Evolutionary conservation across 2,329 filamentous ascomycete genomes (phyloP), one percentile per base, ranked within the genome.

Genomic region (Aspergillus clavatus): DNA sequence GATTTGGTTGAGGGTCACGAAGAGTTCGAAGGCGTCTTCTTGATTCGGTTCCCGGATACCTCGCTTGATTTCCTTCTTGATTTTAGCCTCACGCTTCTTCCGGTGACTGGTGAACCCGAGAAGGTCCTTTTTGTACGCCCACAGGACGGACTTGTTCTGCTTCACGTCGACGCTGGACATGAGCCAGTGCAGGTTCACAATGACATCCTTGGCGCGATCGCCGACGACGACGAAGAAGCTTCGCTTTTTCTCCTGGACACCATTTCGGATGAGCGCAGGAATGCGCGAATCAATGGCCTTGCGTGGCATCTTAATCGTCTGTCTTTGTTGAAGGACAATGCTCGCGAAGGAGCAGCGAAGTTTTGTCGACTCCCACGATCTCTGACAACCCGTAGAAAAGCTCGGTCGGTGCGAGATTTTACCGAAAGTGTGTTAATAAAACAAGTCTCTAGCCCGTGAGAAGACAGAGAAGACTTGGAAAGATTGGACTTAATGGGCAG

Each of bases 81-180:
- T 96, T 76, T 96, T 98, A 62, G 84, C 83, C 71, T 98, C 93
- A 59, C 93, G 86, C 83, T 98, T 98, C 77, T 95, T 94, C 44
- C 93, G 87, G 71, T 98, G 90, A 73, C 88, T 89, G 24, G 89
- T 94, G 67, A 97, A 97, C 40, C 89, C 90, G 24, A 98, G 75
- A 8, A 98, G 79, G 70, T 98, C 93, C 68, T 94, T 95, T 78
- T 97, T 97, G 76, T 98, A 98, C 16, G 93, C 91, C 93, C 93
- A 98, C 8, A 98, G 75, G 3, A 98, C 89, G 10, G 87, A 93
- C 70, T 97, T 97, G 74, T 93, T 94, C 68, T 95, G 83, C 72
- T 94, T 95, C 54, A 96, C 81, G 65, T 95, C 88, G 64, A 87
- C 84, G 58, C 82, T 86, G 40, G 90, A 86, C 77, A 96, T 87